Evolutionary conservation across 108 stramenopile species (phyloP).

Genomic region (Conticribra weissflogii): DNA sequence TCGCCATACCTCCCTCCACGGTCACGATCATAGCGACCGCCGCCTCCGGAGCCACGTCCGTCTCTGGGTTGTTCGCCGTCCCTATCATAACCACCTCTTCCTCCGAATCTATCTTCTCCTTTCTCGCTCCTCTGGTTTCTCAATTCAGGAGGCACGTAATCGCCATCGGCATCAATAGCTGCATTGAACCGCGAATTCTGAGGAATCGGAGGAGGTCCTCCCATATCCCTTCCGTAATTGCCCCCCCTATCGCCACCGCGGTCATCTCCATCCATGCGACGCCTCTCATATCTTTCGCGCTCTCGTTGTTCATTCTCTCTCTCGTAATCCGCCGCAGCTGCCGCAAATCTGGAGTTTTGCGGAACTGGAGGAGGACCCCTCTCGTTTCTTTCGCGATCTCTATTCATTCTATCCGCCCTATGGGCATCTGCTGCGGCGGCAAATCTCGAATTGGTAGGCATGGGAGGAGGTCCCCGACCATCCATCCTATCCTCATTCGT

Average conservation of each 20-base stretch:
- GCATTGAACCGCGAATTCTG: constrained; percentile 52
- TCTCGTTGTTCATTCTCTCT: constrained; percentile 27
- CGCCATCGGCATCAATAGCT: constrained; percentile 44
- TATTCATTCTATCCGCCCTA: constrained; percentile 40
- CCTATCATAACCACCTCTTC: constrained; percentile 23
- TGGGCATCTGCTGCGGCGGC: constrained; percentile 53
- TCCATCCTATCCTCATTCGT: neutral
- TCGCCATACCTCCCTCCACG: constrained; percentile 26
- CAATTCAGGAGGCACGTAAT: constrained; percentile 55
- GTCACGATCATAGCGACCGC: constrained; percentile 41
- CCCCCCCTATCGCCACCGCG: constrained; percentile 7
- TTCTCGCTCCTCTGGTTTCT: constrained; percentile 34
- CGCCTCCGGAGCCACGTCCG: constrained; percentile 14
- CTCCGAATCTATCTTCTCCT: constrained; percentile 34
- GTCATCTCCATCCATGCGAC: constrained; percentile 30
- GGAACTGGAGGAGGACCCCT: constrained; percentile 55
- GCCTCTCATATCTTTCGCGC: constrained; percentile 35
- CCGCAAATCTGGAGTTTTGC: constrained; percentile 51
- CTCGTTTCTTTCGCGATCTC: constrained; percentile 38
- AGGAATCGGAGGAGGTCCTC: constrained; percentile 52
- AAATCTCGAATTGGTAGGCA: constrained; percentile 63
- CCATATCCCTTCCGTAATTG: constrained; percentile 28
- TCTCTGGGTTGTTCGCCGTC: constrained; percentile 17
- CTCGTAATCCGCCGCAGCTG: constrained; percentile 40
- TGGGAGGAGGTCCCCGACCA: constrained; percentile 62